These are phyloP conservation scores for Saccharomyces paradoxus DNA, from an alignment of 805 yeast species.

Conservation along the genomic window DNA sequence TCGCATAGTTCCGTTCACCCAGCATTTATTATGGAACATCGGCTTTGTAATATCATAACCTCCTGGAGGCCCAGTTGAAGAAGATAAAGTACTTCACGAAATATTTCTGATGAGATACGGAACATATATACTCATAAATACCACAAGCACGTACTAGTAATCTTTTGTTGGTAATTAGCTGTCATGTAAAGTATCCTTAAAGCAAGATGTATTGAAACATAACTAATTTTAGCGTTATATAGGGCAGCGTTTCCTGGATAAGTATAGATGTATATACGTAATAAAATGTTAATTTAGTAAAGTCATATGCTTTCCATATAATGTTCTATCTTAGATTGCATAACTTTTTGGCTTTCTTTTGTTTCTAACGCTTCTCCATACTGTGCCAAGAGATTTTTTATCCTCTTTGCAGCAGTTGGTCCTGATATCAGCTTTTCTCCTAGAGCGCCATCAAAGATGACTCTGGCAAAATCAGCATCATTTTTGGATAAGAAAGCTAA, in stretches of 20 bases:
- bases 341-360: slow-evolving; percentile 28
- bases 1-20: neutral
- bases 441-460: slow-evolving; percentile 41
- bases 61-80: neutral
- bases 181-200: no score
- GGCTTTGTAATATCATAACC: neutral
- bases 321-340: slow-evolving; percentile 1
- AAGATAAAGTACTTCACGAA: neutral
- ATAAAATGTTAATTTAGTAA: neutral
- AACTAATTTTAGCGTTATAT: neutral
- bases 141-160: no score
- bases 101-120: neutral
- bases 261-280: neutral
- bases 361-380: slow-evolving; percentile 46
- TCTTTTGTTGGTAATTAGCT: no score
- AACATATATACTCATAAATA: no score
- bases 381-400: slow-evolving; percentile 38
- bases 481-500: slow-evolving; percentile 36
- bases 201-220: no score
- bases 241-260: neutral
- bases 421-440: slow-evolving; percentile 33
- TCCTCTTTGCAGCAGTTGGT: slow-evolving; percentile 34
- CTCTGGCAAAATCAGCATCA: slow-evolving; percentile 48
- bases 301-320: neutral
- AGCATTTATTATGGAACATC: neutral